A percentile compares a stretch with the other conserved stretches of the same genome.
Conservation (phyloP, 441 rosid genomes). For the Pelargonium australe region DNA sequence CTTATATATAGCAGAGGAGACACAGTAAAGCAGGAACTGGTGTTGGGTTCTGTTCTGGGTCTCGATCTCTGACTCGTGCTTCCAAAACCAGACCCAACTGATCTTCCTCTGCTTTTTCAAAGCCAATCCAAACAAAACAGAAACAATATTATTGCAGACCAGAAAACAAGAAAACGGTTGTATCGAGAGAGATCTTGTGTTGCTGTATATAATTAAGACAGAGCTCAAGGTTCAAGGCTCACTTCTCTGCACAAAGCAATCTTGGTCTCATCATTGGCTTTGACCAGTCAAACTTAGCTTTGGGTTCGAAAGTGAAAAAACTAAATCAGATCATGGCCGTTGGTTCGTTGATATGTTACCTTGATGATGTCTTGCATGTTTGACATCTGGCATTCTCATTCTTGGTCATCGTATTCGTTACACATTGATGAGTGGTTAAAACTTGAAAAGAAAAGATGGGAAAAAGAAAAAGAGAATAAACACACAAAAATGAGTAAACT, state of each 20-base stretch:
- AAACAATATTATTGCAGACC: neutral
- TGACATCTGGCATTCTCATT: too few species aligned
- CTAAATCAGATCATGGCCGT: too few species aligned
- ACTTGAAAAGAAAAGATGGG: neutral
- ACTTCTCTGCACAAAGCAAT: slow-evolving; percentile 29
- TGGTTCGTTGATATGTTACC: too few species aligned
- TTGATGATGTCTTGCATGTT: too few species aligned
- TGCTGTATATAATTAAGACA: neutral
- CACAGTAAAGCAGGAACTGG: slow-evolving; percentile 11
- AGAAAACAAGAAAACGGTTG: slow-evolving; percentile 29
- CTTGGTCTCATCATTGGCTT: slow-evolving; percentile 34
- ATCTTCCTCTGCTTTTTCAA: too few species aligned
- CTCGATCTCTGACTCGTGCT: neutral
- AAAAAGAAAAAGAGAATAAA: slow-evolving; percentile 11
- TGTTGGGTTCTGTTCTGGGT: neutral
- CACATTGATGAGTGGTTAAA: too few species aligned
- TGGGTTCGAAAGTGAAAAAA: neutral
- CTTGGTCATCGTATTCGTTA: too few species aligned
- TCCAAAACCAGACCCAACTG: neutral
- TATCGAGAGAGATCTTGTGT: too few species aligned
- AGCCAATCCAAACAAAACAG: too few species aligned
- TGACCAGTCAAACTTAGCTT: slow-evolving; percentile 36
- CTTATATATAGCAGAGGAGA: slow-evolving; percentile 16
- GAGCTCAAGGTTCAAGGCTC: slow-evolving; percentile 21
- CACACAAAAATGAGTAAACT: slow-evolving; percentile 9